These are phyloP conservation scores for Reutealis trisperma DNA, from an alignment of 345 rosid species.

Conservation along the genomic window DNA sequence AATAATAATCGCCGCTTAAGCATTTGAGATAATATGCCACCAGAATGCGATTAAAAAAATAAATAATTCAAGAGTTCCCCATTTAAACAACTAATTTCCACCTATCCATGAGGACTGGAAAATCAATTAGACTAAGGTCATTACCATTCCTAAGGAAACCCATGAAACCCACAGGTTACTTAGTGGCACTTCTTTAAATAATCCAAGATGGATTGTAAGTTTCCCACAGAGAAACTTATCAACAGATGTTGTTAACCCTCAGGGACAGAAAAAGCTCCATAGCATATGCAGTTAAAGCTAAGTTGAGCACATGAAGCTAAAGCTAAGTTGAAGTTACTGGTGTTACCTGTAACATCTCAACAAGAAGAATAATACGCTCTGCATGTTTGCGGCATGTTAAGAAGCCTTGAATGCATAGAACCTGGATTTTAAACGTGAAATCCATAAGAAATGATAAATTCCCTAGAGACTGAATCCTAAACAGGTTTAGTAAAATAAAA, in stretches of 20 bases:
- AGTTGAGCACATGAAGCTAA: neutral
- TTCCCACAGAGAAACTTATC: neutral
- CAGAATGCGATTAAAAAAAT: neutral
- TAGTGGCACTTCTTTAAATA: neutral
- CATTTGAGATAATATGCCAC: too few species aligned
- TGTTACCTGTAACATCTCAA: constrained; percentile 98
- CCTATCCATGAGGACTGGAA: neutral
- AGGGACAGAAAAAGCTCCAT: neutral
- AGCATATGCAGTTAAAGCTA: neutral
- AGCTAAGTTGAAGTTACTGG: neutral
- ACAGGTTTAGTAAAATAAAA: constrained; percentile 14
- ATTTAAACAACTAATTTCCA: neutral
- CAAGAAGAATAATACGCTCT: constrained; percentile 90
- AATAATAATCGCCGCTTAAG: neutral
- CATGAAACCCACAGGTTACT: neutral
- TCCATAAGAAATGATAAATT: neutral
- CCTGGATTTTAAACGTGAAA: constrained; percentile 46
- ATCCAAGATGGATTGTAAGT: neutral
- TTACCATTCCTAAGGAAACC: neutral
- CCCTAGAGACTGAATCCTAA: neutral
- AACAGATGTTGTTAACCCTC: neutral
- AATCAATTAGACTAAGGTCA: neutral
- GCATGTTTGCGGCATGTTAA: constrained; percentile 98
- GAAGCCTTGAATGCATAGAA: constrained; percentile 97
- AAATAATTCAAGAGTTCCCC: neutral